phyloP scores from a whole-genome alignment of 2,329 filamentous ascomycete genomes.

The Colletotrichum caudatum region DNA sequence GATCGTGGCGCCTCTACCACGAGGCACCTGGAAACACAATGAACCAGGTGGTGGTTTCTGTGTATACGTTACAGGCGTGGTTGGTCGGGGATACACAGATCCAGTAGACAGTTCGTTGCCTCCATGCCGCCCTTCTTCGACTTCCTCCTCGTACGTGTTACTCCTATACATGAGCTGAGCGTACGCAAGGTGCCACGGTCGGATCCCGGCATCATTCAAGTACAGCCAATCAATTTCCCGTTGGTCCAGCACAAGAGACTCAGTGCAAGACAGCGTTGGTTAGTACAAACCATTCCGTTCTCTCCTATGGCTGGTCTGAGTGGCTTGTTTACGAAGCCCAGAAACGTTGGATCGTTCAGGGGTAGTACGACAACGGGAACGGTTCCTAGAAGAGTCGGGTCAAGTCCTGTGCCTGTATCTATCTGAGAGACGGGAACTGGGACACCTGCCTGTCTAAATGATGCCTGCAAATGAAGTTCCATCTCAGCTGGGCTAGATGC shows the following conservation, averaged over 20 bases:
- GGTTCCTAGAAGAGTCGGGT: constrained; percentile 13
- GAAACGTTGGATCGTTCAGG: constrained; percentile 11
- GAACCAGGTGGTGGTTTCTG: constrained; percentile 14
- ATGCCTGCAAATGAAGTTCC: neutral
- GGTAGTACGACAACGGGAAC: constrained; percentile 27
- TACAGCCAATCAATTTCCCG: constrained; percentile 19
- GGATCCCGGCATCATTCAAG: constrained; percentile 22
- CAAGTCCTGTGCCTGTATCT: constrained; percentile 6
- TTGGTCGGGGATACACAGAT: constrained; percentile 28
- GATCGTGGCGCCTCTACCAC: constrained; percentile 29
- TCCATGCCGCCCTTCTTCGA: neutral
- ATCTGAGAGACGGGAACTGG: constrained; percentile 20
- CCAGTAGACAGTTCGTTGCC: constrained; percentile 25
- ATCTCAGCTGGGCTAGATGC: neutral
- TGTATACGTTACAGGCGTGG: neutral
- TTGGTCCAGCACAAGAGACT: constrained; percentile 1
- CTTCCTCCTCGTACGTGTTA: neutral
- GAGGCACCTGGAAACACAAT: constrained; percentile 30
- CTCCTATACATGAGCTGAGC: constrained; percentile 14
- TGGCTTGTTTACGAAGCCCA: constrained; percentile 35
- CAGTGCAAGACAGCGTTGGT: constrained; percentile 28
- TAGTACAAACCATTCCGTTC: constrained; percentile 15
- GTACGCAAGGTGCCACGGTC: constrained; percentile 20
- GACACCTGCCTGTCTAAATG: neutral
- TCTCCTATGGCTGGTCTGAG: neutral